phyloP scores from a whole-genome alignment of 2,329 filamentous ascomycete genomes.

The Venturia effusa region DNA sequence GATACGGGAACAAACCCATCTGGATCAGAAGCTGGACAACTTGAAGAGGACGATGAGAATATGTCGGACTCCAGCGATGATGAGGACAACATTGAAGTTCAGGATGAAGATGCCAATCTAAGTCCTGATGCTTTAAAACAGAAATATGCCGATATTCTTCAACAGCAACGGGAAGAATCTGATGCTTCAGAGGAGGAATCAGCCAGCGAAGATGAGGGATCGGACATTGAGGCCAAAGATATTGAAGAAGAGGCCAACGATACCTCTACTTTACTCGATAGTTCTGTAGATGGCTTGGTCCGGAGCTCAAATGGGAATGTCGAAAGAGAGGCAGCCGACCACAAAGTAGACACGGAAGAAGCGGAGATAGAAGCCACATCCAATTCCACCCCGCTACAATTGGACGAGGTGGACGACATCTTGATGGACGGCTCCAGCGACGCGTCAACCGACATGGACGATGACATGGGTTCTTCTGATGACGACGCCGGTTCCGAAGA shows the following conservation, averaged over 20 bases:
- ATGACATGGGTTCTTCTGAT: conserved; percentile 25
- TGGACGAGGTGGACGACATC: conserved; percentile 31
- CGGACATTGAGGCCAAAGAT: conserved; percentile 38
- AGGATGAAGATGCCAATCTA: conserved; percentile 12
- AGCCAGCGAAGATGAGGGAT: background rate
- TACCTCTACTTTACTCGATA: background rate
- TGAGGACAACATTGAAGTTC: conserved; percentile 7
- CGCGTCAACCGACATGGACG: conserved; percentile 19
- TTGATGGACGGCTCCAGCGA: conserved; percentile 30
- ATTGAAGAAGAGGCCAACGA: conserved; percentile 26
- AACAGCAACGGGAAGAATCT: conserved; percentile 4
- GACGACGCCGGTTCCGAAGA: conserved; percentile 20
- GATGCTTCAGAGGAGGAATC: conserved; percentile 9
- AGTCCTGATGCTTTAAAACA: conserved; percentile 1
- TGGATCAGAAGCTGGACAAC: conserved; percentile 18
- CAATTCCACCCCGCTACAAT: conserved; percentile 14
- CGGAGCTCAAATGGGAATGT: background rate
- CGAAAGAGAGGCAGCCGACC: background rate
- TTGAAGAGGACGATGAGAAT: conserved; percentile 9
- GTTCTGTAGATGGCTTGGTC: background rate
- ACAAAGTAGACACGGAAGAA: background rate
- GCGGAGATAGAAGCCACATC: background rate
- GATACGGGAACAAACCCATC: conserved; percentile 28
- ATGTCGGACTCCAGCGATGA: conserved; percentile 12
- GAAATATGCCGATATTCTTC: conserved; percentile 9